These are phyloP conservation scores for Dendrobium nobile DNA, from an alignment of 106 monocot species.

Conservation along the genomic window DNA sequence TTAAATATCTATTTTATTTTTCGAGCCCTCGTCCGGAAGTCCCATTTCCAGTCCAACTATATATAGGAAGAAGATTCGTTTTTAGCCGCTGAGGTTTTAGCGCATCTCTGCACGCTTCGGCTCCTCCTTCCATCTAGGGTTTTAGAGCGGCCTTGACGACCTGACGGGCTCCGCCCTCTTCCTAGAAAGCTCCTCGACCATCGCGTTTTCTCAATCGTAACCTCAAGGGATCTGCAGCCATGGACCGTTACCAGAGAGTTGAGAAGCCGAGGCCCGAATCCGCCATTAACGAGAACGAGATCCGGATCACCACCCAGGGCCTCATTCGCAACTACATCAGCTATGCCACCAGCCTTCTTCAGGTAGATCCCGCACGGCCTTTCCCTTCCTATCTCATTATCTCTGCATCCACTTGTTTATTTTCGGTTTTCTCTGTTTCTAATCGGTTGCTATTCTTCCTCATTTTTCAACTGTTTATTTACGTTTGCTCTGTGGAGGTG, in stretches of 20 bases:
- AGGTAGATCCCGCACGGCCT: slow-evolving; percentile 11
- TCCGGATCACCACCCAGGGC: slow-evolving; percentile 44
- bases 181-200: not conserved
- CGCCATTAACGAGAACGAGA: slow-evolving; percentile 45
- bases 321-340: slow-evolving; percentile 44
- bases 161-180: not conserved
- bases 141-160: slow-evolving; percentile 1
- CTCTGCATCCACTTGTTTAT: not conserved
- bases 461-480: not conserved
- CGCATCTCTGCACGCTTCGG: not conserved
- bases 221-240: not conserved
- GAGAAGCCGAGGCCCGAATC: slow-evolving; percentile 40
- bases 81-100: slow-evolving; percentile 12
- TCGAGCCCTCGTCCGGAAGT: too few relatives aligned
- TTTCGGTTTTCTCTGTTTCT: not conserved
- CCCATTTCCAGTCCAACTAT: too few relatives aligned
- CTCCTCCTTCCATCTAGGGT: slow-evolving; percentile 10
- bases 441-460: not conserved
- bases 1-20: too few relatives aligned
- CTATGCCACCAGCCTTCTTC: slow-evolving; percentile 46
- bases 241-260: slow-evolving; percentile 31
- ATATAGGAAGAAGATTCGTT: not conserved
- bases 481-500: not conserved
- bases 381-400: not conserved
- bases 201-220: not conserved